Evolutionary conservation across 371 early-diverging fungal genomes (phyloP).

Genomic region (Mucor circinelloides): DNA sequence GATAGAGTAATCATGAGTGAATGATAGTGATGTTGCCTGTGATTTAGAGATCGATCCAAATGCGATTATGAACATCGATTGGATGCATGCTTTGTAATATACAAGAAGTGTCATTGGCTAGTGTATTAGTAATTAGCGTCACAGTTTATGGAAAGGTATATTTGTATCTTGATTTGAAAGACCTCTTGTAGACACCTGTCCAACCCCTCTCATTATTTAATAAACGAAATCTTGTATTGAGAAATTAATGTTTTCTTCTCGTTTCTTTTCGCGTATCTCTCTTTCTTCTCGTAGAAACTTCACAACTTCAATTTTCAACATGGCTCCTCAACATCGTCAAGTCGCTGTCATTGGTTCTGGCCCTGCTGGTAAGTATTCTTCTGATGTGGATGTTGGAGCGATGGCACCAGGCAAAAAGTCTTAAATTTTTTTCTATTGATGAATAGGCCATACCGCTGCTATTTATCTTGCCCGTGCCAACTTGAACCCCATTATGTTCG

Average conservation of each 20-base stretch:
- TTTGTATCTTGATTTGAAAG: not conserved
- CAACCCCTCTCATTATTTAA: constrained; percentile 12
- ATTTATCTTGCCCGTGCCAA: constrained; percentile 95
- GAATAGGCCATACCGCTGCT: constrained; percentile 88
- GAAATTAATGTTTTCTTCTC: constrained; percentile 25
- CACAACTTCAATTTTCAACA: constrained; percentile 22
- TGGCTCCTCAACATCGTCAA: constrained; percentile 50
- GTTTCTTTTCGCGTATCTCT: constrained; percentile 22
- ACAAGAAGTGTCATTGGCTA: not conserved
- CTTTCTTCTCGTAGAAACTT: constrained; percentile 22
- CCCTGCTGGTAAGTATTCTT: constrained; percentile 72
- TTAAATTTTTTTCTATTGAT: not conserved
- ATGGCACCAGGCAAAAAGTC: not conserved
- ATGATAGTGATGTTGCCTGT: too few species aligned
- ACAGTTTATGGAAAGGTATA: constrained; percentile 4
- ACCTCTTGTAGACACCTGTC: not conserved
- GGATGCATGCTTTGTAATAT: constrained; percentile 10
- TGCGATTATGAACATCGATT: not conserved
- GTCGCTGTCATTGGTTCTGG: constrained; percentile 85
- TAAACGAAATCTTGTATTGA: constrained; percentile 5
- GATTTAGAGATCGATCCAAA: too few species aligned
- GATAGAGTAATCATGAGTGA: too few species aligned
- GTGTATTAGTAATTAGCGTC: constrained; percentile 11
- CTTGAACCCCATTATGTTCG: constrained; percentile 91
- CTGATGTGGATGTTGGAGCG: not conserved